Evolutionary conservation across 352 stramenopile species (phyloP), one percentile per base, ranked within the genome.

Genomic region (Thraustochytrium striatum): DNA sequence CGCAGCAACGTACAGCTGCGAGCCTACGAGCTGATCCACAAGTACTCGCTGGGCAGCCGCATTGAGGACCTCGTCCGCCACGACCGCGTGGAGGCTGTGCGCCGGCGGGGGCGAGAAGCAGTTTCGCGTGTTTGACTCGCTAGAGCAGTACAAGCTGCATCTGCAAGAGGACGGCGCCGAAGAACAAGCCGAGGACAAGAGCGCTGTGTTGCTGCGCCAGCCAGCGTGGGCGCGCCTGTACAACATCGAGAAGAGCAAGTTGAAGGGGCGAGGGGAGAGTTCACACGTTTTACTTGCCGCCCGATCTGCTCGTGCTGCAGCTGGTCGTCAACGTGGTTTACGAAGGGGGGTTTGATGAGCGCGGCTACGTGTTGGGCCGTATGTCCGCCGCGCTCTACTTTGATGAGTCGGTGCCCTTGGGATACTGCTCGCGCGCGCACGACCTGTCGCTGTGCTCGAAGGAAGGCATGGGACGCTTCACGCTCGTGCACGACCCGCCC

Each of bases 281-380:
- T 16, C 65, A 75, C 35, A 30, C 65, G 3, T 75, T 75, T 43
- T 75, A 61, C 25, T 3, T 68, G 25, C 43, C 50, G 21, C 44
- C 43, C 3, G 50, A 75, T 2, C 21, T 75, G 28, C 13, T 38
- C 36, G 65, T 70, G 3, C 8, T 43, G 39, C 44, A 61, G 44
- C 65, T 75, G 19, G 65, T 61, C 13, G 65, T 75, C 3, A 39
- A 75, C 52, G 36, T 75, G 8, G 32, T 43, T 13, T 75, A 75
- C 65, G 52, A 75, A 38, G 65, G 65, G 5, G 65, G 65, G 32
- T 75, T 75, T 75, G 65, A 75, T 2, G 65, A 75, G 1, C 44
- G 65, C 35, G 65, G 65, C 19, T 75, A 75, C 65, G 65, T 68
- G 16, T 61, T 68, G 58, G 65, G 65, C 32, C 25, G 65, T 2